Evolutionary conservation across 768 basidiomycete species (phyloP), one percentile per base, ranked within the genome.

Genomic region (Lentinula raphanica): DNA sequence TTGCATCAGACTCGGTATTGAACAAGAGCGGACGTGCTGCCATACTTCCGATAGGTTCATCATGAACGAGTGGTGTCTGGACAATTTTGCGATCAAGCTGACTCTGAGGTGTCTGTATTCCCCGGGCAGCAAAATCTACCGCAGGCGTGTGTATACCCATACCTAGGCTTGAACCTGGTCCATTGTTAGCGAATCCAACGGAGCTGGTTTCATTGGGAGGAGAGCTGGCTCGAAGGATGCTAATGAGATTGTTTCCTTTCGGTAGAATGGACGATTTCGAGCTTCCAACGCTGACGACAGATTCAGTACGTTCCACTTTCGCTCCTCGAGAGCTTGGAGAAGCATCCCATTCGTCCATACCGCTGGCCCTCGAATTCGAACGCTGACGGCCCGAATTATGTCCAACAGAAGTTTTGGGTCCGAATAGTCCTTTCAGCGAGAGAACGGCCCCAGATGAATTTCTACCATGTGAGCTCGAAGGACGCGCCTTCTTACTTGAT

Each of bases 371-470:
- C 17, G 85, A 85, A 2, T 75, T 71, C 3, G 86, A 85, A 3
- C 84, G 79, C 35, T 85, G 83, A 4, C 86, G 81, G 17, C 46
- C 56, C 25, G 39, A 45, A 13, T 8, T 23, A 51, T 51, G 50
- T 13, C 50, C 35, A 12, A 55, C 54, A n/a, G 54, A 45, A 29
- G 68, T 68, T 12, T 70, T 63, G 15, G 75, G 70, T 12, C 35
- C 51, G 62, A 87, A 87, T 29, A 89, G 67, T 9, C 83, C 80
- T 64, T 84, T 87, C 45, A 88, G 68, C 2, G 85, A 77, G 5
- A 84, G 79, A 17, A 86, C 82, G 9, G 81, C 76, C 51, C 61
- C 59, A 19, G 62, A 59, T 0, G 62, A 54, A 56, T 45, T 63
- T 53, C 19, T 62, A 65, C 13, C 65, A 63, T 8, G 66, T 58